Conservation (phyloP, 164 flowering plant species). For the Litsea cubeba region DNA sequence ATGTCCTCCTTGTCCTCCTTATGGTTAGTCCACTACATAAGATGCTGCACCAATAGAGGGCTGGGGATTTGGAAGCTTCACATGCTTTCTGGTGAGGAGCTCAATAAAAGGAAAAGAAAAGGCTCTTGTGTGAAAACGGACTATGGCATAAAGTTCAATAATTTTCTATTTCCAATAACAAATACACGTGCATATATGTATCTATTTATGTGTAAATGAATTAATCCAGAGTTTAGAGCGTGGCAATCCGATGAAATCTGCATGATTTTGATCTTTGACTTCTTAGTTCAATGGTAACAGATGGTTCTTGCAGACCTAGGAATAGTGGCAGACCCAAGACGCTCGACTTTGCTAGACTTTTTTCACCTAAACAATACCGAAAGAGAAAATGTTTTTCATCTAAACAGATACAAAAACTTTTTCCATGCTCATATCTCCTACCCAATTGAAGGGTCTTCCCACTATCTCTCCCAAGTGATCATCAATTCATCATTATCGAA, state of each 20-base stretch:
- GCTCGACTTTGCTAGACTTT: too few relatives aligned
- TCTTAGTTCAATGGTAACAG: conserved; percentile 72
- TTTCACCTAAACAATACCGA: too few relatives aligned
- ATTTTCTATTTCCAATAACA: neutral
- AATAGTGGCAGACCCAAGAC: too few relatives aligned
- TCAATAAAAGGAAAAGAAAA: neutral
- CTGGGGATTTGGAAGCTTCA: neutral
- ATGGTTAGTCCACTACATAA: conserved; percentile 23
- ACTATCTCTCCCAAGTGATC: too few relatives aligned
- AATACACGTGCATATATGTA: too few relatives aligned
- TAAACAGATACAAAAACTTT: too few relatives aligned
- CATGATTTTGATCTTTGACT: conserved; percentile 75
- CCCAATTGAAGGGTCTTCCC: too few relatives aligned
- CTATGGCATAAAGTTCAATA: too few relatives aligned
- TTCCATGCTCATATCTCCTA: too few relatives aligned
- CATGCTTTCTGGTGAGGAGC: neutral
- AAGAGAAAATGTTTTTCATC: too few relatives aligned
- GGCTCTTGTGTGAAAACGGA: neutral
- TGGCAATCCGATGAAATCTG: conserved; percentile 87
- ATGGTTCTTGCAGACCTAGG: conserved; percentile 72
- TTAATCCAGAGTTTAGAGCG: conserved; percentile 4
- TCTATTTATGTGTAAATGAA: too few relatives aligned
- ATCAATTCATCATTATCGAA: too few relatives aligned
- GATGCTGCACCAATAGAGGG: neutral
- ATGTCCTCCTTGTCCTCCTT: conserved; percentile 96